Percentiles rank a stretch among this genome's conserved stretches.
phyloP scores from a whole-genome alignment of 1,139 yeast species.

The Protomyces macrosporus region DNA sequence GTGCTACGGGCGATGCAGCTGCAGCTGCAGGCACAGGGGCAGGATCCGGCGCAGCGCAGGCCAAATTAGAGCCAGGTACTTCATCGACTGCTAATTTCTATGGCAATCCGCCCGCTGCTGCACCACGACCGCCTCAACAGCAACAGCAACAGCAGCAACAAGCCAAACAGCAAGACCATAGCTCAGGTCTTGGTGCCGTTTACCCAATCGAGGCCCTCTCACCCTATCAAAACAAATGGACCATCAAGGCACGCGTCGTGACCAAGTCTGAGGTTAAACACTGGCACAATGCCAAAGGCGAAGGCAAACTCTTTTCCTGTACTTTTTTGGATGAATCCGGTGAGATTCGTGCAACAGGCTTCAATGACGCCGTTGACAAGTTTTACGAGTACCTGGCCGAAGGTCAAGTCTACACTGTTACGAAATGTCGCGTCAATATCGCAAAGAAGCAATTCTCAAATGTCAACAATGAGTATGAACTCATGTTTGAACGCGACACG shows the following conservation, averaged over 20 bases:
- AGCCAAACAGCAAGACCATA: not conserved
- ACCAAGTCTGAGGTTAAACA: constrained; percentile 81
- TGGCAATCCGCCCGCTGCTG: constrained; percentile 19
- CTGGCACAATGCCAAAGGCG: constrained; percentile 82
- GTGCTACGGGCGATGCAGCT: not conserved
- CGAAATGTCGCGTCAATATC: constrained; percentile 73
- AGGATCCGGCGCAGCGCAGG: not conserved
- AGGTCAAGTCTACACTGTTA: constrained; percentile 71
- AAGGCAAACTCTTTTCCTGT: constrained; percentile 83
- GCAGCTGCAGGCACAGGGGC: not conserved
- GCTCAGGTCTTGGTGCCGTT: constrained; percentile 38
- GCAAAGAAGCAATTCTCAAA: constrained; percentile 85
- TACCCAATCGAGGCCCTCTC: constrained; percentile 82
- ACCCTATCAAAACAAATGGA: constrained; percentile 88
- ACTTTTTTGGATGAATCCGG: constrained; percentile 91
- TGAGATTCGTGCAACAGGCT: constrained; percentile 93
- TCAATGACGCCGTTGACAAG: constrained; percentile 78
- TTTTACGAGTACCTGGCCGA: constrained; percentile 72
- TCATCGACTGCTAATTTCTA: constrained; percentile 26
- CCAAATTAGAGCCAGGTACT: constrained; percentile 20
- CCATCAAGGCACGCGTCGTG: constrained; percentile 85
- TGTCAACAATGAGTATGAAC: constrained; percentile 81
- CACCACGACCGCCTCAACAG: not conserved
- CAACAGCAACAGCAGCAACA: constrained; percentile 2
- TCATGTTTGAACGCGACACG: constrained; percentile 74